Evolutionary conservation across 495 filamentous ascomycete genomes (phyloP).

Genomic region (Penicillium simplicissimum): DNA sequence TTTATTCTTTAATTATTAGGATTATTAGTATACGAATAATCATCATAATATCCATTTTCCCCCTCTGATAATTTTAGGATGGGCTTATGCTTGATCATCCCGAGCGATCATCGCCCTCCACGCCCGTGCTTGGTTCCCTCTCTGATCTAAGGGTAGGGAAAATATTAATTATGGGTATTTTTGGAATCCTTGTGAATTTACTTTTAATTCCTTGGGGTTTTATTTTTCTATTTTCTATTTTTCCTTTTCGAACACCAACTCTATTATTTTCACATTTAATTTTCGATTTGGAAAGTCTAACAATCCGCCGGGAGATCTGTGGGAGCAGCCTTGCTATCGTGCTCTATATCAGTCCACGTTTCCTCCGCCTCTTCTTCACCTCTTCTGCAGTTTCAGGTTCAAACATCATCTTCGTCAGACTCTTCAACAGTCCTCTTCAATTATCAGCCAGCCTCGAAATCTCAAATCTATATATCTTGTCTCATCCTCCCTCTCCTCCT

Average conservation of each 20-base stretch:
- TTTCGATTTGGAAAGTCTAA: constrained; percentile 26
- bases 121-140: constrained; percentile 28
- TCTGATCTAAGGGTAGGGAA: constrained; percentile 25
- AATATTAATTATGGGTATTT: constrained; percentile 23
- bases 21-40: neutral
- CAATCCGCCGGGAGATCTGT: constrained; percentile 31
- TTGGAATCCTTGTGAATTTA: constrained; percentile 14
- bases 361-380: constrained; percentile 27
- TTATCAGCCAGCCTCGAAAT: constrained; percentile 11
- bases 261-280: constrained; percentile 15
- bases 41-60: neutral
- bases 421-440: constrained; percentile 10
- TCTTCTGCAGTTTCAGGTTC: constrained; percentile 17
- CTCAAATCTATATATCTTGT: constrained; percentile 20
- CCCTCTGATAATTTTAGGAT: constrained; percentile 16
- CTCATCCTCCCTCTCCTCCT: neutral
- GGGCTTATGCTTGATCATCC: constrained; percentile 34
- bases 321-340: constrained; percentile 21
- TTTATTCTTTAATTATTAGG: neutral
- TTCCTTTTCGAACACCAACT: neutral
- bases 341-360: constrained; percentile 34
- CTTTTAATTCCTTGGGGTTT: constrained; percentile 6
- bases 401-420: constrained; percentile 1
- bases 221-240: neutral
- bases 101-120: constrained; percentile 32